These are phyloP conservation scores for Gossypium herbaceum DNA, from an alignment of 345 rosid genomes.

Conservation along the genomic window DNA sequence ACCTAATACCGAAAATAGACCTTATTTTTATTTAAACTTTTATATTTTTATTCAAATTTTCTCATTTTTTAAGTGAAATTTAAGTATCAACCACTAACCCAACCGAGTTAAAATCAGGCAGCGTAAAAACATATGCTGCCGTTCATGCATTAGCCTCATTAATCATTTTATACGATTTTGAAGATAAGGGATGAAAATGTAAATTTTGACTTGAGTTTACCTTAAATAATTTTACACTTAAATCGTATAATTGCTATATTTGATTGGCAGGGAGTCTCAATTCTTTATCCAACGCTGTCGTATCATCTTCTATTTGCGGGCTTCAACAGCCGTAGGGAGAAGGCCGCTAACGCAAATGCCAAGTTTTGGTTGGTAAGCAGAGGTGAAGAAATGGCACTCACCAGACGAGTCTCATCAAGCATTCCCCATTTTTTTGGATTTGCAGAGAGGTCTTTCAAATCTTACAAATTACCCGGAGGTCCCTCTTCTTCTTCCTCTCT, in stretches of 20 bases:
- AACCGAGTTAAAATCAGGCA: no score
- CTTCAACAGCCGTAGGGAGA: background rate
- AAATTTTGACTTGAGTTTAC: no score
- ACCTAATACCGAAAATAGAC: no score
- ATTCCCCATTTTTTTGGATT: slow-evolving; percentile 37
- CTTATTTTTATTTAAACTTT: accelerated
- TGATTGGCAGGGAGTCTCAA: background rate
- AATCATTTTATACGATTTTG: no score
- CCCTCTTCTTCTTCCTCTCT: slow-evolving; percentile 44
- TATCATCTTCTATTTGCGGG: background rate
- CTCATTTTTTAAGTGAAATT: no score
- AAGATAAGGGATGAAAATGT: no score
- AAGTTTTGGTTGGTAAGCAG: background rate
- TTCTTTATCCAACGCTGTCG: background rate
- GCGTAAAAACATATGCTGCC: no score
- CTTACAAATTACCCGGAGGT: slow-evolving; percentile 39
- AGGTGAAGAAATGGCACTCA: slow-evolving; percentile 27
- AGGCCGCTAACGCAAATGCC: background rate
- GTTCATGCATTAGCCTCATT: no score
- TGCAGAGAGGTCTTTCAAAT: slow-evolving; percentile 46
- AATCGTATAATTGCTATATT: background rate
- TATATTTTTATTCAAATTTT: no score
- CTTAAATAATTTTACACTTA: no score
- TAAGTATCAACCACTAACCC: no score
- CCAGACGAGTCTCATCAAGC: slow-evolving; percentile 31